Conservation (phyloP, 768 basidiomycete species). For the Lactarius trivialis region DNA sequence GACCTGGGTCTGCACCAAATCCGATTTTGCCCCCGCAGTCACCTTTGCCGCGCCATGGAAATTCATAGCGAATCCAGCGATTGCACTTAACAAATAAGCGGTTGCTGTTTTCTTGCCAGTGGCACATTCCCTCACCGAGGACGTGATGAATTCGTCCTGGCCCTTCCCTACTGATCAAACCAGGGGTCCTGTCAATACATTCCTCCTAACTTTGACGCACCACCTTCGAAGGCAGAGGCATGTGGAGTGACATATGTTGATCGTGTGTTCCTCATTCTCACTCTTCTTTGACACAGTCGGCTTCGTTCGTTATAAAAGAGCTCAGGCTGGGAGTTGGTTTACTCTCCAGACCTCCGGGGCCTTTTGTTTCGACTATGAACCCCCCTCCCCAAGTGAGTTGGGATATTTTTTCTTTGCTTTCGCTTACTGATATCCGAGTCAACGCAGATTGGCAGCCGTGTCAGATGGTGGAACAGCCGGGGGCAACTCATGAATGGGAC, state of each 20-base stretch:
- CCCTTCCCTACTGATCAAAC: slow-evolving; percentile 11
- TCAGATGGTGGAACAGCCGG: slow-evolving; percentile 56
- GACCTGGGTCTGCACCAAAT: slow-evolving; percentile 15
- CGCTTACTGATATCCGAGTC: slow-evolving; percentile 15
- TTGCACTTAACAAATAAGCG: slow-evolving; percentile 18
- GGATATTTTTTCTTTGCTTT: not conserved
- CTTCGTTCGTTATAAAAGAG: slow-evolving; percentile 7
- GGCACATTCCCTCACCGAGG: slow-evolving; percentile 5
- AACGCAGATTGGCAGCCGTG: slow-evolving; percentile 55
- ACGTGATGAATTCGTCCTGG: slow-evolving; percentile 17
- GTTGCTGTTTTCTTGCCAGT: not conserved
- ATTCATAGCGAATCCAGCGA: slow-evolving; percentile 12
- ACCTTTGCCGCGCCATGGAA: slow-evolving; percentile 2
- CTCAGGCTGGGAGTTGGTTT: slow-evolving; percentile 4
- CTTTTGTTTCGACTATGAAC: slow-evolving; percentile 68
- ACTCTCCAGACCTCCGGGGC: slow-evolving; percentile 7
- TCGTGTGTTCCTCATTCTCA: not conserved
- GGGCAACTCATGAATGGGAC: slow-evolving; percentile 54
- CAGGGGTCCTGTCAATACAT: slow-evolving; percentile 15
- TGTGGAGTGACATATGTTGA: slow-evolving; percentile 15
- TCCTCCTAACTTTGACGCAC: slow-evolving; percentile 1
- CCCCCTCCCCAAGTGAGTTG: slow-evolving; percentile 36
- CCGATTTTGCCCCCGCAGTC: slow-evolving; percentile 20
- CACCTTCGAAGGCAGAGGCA: slow-evolving; percentile 2
- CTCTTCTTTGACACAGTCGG: slow-evolving; percentile 4